Base-by-base conservation (phyloP, 2,329 filamentous ascomycete species). In the Lachnellula subtilissima region DNA sequence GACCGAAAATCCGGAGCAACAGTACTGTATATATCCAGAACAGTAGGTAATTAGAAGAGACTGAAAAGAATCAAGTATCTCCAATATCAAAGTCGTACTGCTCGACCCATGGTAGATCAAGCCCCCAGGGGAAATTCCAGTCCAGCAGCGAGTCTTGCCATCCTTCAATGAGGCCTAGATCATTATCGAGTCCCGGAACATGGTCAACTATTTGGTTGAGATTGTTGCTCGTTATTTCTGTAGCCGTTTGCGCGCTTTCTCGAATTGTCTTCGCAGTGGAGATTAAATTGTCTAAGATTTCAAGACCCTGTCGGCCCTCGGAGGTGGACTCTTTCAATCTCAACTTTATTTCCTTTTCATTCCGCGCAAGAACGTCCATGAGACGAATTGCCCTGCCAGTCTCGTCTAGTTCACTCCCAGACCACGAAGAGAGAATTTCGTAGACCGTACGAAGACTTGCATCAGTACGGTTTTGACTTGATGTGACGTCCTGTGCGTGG, bases 71-170 rank as follows among this genome's bases (percentile, higher is more conserved):
- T 32, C 28, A 45, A 5, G 11, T 15, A 45, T 5, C 25, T 17
- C 19, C 25, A 3, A 11, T 17, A 32, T 17, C 6, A 32, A 54
- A 45, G n/a, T 54, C 48, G 35, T 35, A 57, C 12, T 47, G 47
- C 12, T 51, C 48, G 25, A n/a, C 35, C 28, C 22, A 52, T 12
- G 45, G 36, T 45, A 51, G 46, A 36, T 57, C 55, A 32, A 53
- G 45, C 7, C 48, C 52, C 55, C 55, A 57, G 17, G 55, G 55
- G 48, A 57, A 49, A 35, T 48, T 57, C 55, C 55, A 54, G 14
- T 57, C 55, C 48, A 50, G 32, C 17, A 48, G 54, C 23, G 55
- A 45, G 50, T 54, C 51, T 7, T 54, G 46, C 51, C 39, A 42
- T 42, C 39, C 39, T 42, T 42, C 39, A 42, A 19, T 15, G 17